Conservation (phyloP, 768 basidiomycete genomes). For the Xerocomus brunneocitrinus region DNA sequence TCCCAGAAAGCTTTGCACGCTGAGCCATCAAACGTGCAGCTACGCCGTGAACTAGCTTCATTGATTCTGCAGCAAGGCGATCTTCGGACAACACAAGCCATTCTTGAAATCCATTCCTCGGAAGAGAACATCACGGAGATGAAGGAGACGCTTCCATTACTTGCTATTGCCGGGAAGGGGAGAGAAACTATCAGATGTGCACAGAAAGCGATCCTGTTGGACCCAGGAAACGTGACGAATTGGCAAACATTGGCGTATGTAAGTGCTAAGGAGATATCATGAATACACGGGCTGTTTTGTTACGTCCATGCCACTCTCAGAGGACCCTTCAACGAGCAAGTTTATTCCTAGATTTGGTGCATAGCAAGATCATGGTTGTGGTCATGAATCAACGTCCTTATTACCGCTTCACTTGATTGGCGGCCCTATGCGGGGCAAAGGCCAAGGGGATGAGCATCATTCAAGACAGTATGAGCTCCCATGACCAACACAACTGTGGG, state of each 20-base stretch:
- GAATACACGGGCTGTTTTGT: no score
- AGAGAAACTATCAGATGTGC: slow-evolving; percentile 21
- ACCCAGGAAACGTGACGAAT: slow-evolving; percentile 40
- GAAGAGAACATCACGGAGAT: slow-evolving; percentile 34
- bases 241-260: slow-evolving; percentile 65
- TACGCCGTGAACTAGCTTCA: slow-evolving; percentile 51
- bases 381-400: no score
- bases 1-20: slow-evolving; percentile 54
- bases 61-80: slow-evolving; percentile 49
- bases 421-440: slow-evolving; percentile 29
- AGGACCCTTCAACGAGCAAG: no score
- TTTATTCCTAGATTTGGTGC: no score
- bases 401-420: slow-evolving; percentile 19
- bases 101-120: slow-evolving; percentile 35
- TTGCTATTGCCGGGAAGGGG: slow-evolving; percentile 41
- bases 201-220: slow-evolving; percentile 61
- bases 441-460: slow-evolving; percentile 2
- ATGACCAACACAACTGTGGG: no score
- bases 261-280: slow-evolving; percentile 23
- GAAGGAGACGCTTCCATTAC: slow-evolving; percentile 44
- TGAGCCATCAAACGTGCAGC: slow-evolving; percentile 49
- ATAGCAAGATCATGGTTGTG: slow-evolving; percentile 2
- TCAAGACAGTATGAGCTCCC: no score
- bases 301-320: no score
- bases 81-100: slow-evolving; percentile 39